Conservation (phyloP, 1,284 basidiomycete genomes). For the Takashimella tepidaria region DNA sequence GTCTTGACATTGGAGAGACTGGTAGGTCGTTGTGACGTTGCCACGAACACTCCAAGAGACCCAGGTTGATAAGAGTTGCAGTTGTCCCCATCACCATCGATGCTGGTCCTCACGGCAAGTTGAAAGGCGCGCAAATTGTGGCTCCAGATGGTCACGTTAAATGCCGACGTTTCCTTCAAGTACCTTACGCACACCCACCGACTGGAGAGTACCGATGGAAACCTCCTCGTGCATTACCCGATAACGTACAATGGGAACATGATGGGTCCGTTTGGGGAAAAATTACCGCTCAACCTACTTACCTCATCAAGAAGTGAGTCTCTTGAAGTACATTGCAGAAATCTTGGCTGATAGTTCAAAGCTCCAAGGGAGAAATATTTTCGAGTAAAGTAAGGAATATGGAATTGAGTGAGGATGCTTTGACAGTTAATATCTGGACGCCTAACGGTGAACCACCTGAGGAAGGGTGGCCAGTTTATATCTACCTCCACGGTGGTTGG, state of each 20-base stretch:
- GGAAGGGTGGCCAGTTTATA: slow-evolving; percentile 21
- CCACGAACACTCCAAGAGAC: background rate
- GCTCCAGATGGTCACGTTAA: slow-evolving; percentile 15
- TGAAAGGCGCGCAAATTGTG: slow-evolving; percentile 16
- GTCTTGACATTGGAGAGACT: slow-evolving; percentile 4
- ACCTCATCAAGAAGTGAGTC: slow-evolving; percentile 19
- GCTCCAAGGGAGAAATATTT: slow-evolving; percentile 5
- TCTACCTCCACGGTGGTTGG: slow-evolving; percentile 27
- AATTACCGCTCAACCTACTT: slow-evolving; percentile 20
- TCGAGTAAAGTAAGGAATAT: slow-evolving; percentile 4
- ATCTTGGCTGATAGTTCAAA: background rate
- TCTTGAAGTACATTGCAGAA: background rate
- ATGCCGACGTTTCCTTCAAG: slow-evolving; percentile 18
- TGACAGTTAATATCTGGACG: slow-evolving; percentile 24
- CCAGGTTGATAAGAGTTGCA: slow-evolving; percentile 3
- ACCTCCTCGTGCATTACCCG: slow-evolving; percentile 14
- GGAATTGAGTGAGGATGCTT: slow-evolving; percentile 14
- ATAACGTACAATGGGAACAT: slow-evolving; percentile 12
- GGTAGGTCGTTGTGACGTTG: background rate
- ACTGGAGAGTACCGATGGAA: slow-evolving; percentile 19
- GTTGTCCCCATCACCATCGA: slow-evolving; percentile 15
- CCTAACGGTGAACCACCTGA: slow-evolving; percentile 14
- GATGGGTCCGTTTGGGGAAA: slow-evolving; percentile 16
- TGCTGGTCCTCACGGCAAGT: slow-evolving; percentile 18
- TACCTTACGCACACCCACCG: slow-evolving; percentile 21